Percentiles rank a stretch among this genome's conserved stretches.
Conservation (phyloP, 2,329 filamentous ascomycete species). For the Calonectria henricotiae region DNA sequence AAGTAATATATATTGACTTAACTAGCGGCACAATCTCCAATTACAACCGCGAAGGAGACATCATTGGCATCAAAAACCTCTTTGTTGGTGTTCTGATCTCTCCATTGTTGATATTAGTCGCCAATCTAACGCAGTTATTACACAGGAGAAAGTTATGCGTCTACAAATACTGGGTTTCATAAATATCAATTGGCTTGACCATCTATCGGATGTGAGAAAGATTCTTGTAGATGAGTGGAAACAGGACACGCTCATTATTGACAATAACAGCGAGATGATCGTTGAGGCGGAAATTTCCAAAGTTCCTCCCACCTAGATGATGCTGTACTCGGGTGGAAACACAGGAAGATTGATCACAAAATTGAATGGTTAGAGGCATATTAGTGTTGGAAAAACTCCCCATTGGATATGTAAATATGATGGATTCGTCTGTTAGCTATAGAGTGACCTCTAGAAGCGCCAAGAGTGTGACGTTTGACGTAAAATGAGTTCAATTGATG, state of each 20-base stretch:
- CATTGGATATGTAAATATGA: too few relatives aligned
- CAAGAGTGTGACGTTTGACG: too few relatives aligned
- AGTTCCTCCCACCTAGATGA: not conserved
- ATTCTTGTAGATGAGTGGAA: not conserved
- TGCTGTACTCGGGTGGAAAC: not conserved
- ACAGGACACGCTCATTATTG: not conserved
- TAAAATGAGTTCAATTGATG: too few relatives aligned
- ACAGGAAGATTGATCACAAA: conserved; percentile 1
- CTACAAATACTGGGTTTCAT: not conserved
- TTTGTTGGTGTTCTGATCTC: not conserved
- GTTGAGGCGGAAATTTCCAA: not conserved
- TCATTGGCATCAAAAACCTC: not conserved
- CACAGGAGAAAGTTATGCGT: not conserved
- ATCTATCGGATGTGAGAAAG: not conserved
- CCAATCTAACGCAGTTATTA: not conserved
- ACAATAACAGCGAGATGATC: not conserved
- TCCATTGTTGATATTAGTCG: not conserved
- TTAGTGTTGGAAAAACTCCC: too few relatives aligned
- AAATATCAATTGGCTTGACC: not conserved
- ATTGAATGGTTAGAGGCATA: not conserved
- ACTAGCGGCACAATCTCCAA: not conserved
- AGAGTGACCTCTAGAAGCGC: too few relatives aligned
- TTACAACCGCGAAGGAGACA: not conserved
- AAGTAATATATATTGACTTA: not conserved
- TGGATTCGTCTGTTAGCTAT: too few relatives aligned